These are phyloP conservation scores for Fragaria iinumae DNA, from an alignment of 306 rosid genomes.

Conservation along the genomic window DNA sequence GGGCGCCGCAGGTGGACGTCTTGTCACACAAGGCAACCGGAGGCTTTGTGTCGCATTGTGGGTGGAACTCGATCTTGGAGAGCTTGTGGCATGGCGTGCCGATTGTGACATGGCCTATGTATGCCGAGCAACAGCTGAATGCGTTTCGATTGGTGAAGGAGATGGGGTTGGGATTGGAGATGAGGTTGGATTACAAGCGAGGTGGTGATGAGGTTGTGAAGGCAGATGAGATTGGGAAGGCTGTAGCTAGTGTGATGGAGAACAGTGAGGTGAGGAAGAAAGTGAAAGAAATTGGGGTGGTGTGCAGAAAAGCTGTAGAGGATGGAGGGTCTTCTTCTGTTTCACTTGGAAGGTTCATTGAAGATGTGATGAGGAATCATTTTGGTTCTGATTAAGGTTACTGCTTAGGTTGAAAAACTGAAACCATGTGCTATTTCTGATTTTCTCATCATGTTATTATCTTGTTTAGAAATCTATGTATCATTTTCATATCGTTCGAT, in stretches of 20 bases:
- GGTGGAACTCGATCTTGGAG: constrained; percentile 70
- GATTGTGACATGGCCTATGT: constrained; percentile 65
- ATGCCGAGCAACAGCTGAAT: constrained; percentile 68
- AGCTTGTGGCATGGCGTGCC: constrained; percentile 75
- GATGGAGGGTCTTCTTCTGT: constrained; percentile 37
- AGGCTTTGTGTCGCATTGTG: constrained; percentile 64
- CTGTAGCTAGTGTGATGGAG: constrained; percentile 38
- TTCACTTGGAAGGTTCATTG: constrained; percentile 6
- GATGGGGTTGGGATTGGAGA: constrained; percentile 38
- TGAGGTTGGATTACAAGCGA: constrained; percentile 44
- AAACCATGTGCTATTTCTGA: neutral
- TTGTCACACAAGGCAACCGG: constrained; percentile 45
- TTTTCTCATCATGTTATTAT: neutral
- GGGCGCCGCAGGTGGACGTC: constrained; percentile 63
- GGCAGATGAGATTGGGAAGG: constrained; percentile 53
- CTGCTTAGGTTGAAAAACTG: neutral
- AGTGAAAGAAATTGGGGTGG: constrained; percentile 37
- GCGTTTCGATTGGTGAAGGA: constrained; percentile 58
- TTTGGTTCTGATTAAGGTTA: neutral
- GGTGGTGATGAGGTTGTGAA: constrained; percentile 28
- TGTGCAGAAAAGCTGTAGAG: constrained; percentile 36
- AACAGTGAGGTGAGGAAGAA: constrained; percentile 33
- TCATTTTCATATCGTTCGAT: neutral
- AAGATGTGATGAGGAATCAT: constrained; percentile 8
- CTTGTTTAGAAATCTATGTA: neutral